Base-by-base conservation (phyloP, 148 eudicot genomes). In the Rheum nobile region DNA sequence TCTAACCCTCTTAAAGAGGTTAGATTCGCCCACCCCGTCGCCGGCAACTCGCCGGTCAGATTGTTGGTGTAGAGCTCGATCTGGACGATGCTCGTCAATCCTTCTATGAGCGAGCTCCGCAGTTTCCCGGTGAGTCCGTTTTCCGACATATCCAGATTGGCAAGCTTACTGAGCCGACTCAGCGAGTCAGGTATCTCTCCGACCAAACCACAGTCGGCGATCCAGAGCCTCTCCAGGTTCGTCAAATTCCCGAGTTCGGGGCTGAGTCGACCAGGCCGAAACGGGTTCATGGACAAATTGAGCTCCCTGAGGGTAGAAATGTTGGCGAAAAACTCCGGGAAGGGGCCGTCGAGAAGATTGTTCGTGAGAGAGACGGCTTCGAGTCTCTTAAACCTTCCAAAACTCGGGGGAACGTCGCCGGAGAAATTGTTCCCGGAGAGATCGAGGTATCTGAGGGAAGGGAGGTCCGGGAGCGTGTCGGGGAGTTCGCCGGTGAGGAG, bases 101-200 rank as follows among this genome's bases (percentile, higher is more conserved):
- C 22, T 79, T 65, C 85, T 3, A 90, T 85, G 79, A 93, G 39
- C 39, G 80, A 83, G 76, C 80, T 78, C 73, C 97, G 95, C 0
- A 93, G 19, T 3, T 22, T 9, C 1, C 98, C 98, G 2, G 55
- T 67, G 0, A 91, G 37, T 0, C 19, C 1, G 71, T 93, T 93
- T 0, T 11, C 0, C 1, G 97, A 83, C 70, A 93, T 28, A 78
- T 93, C 98, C 46, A 93, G 81, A 76, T 78, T 85, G 0, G n/a
- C 61, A 8, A 93, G 75, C 14, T 77, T 75, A 4, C 28, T 61
- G 50, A 93, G 86, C 38, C 76, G 79, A 61, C 88, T 50, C 75
- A 93, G 72, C 5, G 92, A 82, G 76, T 81, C 85, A 0, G 97
- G 98, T 21, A 93, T 82, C 44, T 79, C 77, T 12, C 97, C 98